A percentile compares a stretch with the other conserved stretches of the same genome.
phyloP scores from a whole-genome alignment of 257 asterid species.

The Nyctanthes arbortristis region DNA sequence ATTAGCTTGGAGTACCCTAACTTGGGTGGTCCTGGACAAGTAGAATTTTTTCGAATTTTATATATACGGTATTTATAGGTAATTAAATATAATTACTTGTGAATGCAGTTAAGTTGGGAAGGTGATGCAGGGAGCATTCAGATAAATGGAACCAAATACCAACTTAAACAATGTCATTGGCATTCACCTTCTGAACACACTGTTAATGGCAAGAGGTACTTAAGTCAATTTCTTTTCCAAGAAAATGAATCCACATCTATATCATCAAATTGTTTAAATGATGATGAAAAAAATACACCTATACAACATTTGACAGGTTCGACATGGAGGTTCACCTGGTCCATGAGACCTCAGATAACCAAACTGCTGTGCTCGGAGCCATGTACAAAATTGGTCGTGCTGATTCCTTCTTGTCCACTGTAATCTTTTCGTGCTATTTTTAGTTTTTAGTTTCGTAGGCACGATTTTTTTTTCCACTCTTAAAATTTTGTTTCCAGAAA shows the following conservation, averaged over 20 bases:
- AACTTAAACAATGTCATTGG: slow-evolving; percentile 71
- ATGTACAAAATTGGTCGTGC: slow-evolving; percentile 61
- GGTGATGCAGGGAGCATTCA: slow-evolving; percentile 52
- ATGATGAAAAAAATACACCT: no score
- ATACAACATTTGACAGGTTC: slow-evolving; percentile 35
- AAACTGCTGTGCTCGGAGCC: slow-evolving; percentile 62
- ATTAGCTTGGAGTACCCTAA: no score
- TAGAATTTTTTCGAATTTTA: no score
- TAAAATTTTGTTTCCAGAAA: no score
- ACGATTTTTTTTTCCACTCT: no score
- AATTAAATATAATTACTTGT: background rate
- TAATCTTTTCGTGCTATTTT: no score
- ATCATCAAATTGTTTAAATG: background rate
- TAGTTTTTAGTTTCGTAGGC: no score
- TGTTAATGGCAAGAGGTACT: slow-evolving; percentile 58
- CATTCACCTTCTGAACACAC: slow-evolving; percentile 88
- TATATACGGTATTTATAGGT: no score
- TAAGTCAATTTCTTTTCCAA: background rate
- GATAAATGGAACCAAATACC: slow-evolving; percentile 53
- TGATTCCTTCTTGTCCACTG: slow-evolving; percentile 64
- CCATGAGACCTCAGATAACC: slow-evolving; percentile 52
- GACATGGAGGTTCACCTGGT: slow-evolving; percentile 76
- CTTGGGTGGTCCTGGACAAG: no score
- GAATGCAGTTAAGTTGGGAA: slow-evolving; percentile 59
- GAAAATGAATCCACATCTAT: background rate